Evolutionary conservation across 352 stramenopile genomes (phyloP).

Genomic region (Phytophthora boehmeriae): DNA sequence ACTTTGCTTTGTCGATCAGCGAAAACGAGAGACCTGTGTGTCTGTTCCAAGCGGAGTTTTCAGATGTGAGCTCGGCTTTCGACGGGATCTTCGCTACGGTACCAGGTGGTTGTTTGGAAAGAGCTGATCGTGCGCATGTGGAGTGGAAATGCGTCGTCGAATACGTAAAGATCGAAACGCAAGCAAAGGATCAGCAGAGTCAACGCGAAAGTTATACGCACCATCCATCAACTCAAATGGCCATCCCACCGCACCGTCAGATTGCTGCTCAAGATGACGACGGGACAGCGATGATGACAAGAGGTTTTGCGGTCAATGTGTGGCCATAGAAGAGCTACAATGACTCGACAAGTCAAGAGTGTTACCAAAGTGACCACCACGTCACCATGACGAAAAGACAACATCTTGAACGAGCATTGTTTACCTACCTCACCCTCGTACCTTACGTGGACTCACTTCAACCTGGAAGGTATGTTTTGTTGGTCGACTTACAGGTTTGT

Average conservation of each 20-base stretch:
- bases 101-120: conserved; percentile 10
- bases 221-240: conserved; percentile 2
- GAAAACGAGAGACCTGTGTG: conserved; percentile 4
- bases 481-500: too few species aligned
- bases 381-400: not conserved
- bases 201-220: not conserved
- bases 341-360: too few species aligned
- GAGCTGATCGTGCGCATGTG: conserved; percentile 3
- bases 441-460: too few species aligned
- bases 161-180: not conserved
- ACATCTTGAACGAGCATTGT: not conserved
- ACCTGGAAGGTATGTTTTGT: too few species aligned
- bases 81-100: not conserved
- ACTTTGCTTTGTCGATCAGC: conserved; percentile 1
- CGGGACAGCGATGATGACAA: too few species aligned
- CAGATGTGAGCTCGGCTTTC: conserved; percentile 7
- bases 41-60: conserved; percentile 3
- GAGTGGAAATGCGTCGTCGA: conserved; percentile 5
- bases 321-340: too few species aligned
- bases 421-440: too few species aligned
- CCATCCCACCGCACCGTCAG: not conserved
- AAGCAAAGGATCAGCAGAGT: conserved; percentile 6
- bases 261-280: conserved; percentile 9
- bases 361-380: too few species aligned
- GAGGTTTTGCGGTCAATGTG: too few species aligned